phyloP scores from a whole-genome alignment of 495 filamentous ascomycete genomes.

The Xylaria intraflava region DNA sequence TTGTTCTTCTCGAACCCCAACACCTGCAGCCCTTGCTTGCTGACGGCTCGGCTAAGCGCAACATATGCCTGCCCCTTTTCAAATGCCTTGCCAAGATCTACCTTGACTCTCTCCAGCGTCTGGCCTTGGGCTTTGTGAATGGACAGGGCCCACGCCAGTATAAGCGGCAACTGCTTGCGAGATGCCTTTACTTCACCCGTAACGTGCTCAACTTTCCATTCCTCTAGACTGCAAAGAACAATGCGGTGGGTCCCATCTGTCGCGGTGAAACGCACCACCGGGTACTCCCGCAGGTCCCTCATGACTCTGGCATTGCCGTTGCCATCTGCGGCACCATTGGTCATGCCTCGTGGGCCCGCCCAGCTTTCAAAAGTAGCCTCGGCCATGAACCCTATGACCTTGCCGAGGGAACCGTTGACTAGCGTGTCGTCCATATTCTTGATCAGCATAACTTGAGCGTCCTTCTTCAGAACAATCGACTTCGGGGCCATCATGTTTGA shows the following conservation, averaged over 20 bases:
- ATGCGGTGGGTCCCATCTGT: slow-evolving; percentile 71
- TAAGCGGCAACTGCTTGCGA: slow-evolving; percentile 72
- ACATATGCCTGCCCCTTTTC: slow-evolving; percentile 93
- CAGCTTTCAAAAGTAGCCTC: slow-evolving; percentile 68
- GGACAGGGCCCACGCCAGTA: slow-evolving; percentile 91
- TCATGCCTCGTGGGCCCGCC: not conserved
- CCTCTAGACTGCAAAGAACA: slow-evolving; percentile 75
- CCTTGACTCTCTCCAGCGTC: slow-evolving; percentile 89
- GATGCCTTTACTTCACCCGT: slow-evolving; percentile 90
- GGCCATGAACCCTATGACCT: slow-evolving; percentile 79
- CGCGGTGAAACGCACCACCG: slow-evolving; percentile 72
- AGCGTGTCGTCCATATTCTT: slow-evolving; percentile 94
- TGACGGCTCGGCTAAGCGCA: slow-evolving; percentile 76
- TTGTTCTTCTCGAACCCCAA: slow-evolving; percentile 80
- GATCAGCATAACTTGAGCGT: slow-evolving; percentile 97
- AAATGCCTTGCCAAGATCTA: slow-evolving; percentile 85
- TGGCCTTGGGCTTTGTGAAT: slow-evolving; percentile 99
- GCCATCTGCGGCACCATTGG: not conserved
- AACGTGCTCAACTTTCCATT: slow-evolving; percentile 94
- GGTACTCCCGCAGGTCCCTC: slow-evolving; percentile 52
- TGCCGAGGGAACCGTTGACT: slow-evolving; percentile 90
- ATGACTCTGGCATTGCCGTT: slow-evolving; percentile 16
- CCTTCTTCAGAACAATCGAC: slow-evolving; percentile 72
- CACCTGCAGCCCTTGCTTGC: slow-evolving; percentile 82
- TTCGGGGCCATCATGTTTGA: slow-evolving; percentile 88